Conservation (phyloP, 495 filamentous ascomycete genomes). For the Aspergillus incahuasiensis region DNA sequence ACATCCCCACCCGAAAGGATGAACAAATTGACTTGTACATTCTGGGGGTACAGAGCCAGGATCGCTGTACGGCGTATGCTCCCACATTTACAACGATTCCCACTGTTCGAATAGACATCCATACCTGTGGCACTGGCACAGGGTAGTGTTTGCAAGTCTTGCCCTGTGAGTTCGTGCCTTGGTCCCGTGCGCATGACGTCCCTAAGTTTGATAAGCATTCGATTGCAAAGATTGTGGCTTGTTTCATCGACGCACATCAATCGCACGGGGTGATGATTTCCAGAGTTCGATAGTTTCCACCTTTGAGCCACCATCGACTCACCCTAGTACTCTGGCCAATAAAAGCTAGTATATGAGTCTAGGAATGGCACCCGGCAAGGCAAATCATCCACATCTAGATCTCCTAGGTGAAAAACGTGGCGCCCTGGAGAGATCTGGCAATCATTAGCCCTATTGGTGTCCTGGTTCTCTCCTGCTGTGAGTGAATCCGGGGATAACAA, state of each 20-base stretch:
- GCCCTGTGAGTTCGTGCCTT: slow-evolving; percentile 21
- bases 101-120: not conserved
- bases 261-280: not conserved
- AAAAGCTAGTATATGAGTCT: not conserved
- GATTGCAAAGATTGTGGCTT: slow-evolving; percentile 6
- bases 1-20: not conserved
- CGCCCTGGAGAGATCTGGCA: slow-evolving; percentile 19
- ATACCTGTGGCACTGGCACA: not conserved
- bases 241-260: not conserved
- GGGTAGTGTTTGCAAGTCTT: not conserved
- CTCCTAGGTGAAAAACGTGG: slow-evolving; percentile 18
- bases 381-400: not conserved
- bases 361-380: slow-evolving; percentile 3
- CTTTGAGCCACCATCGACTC: not conserved
- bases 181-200: slow-evolving; percentile 13
- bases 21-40: not conserved
- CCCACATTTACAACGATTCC: not conserved
- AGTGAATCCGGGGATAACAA: slow-evolving; percentile 25
- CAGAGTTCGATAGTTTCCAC: slow-evolving; percentile 8
- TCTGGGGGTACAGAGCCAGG: not conserved
- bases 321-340: not conserved
- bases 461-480: slow-evolving; percentile 14
- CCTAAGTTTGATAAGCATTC: slow-evolving; percentile 11
- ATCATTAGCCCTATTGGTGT: slow-evolving; percentile 15
- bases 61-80: not conserved